A percentile compares a stretch with the other conserved stretches of the same genome.
Conservation (phyloP, 2,329 filamentous ascomycete genomes). For the Claviceps capensis region DNA sequence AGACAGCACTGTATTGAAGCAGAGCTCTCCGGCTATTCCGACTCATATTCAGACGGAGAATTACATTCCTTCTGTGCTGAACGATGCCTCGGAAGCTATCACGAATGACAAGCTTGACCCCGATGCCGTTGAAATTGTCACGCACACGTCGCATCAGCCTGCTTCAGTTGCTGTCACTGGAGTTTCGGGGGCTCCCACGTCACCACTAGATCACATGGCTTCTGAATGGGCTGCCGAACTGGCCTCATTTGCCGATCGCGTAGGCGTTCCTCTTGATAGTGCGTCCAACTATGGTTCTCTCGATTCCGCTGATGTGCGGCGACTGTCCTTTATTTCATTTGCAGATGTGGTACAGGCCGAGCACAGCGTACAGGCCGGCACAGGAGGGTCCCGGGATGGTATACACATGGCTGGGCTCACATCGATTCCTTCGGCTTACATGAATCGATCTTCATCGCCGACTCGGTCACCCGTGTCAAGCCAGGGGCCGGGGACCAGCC, state of each 20-base stretch:
- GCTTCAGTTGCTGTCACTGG: slow-evolving; percentile 55
- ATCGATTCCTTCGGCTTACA: slow-evolving; percentile 35
- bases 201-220: slow-evolving; percentile 27
- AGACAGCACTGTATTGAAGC: slow-evolving; percentile 52
- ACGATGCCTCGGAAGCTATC: slow-evolving; percentile 84
- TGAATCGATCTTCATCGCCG: slow-evolving; percentile 65
- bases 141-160: slow-evolving; percentile 70
- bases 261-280: slow-evolving; percentile 36
- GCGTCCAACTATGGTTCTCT: slow-evolving; percentile 65
- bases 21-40: slow-evolving; percentile 75
- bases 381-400: slow-evolving; percentile 48
- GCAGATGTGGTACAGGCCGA: slow-evolving; percentile 87
- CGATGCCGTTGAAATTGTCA: slow-evolving; percentile 86
- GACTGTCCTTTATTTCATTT: slow-evolving; percentile 91
- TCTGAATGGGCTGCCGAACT: slow-evolving; percentile 45
- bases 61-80: slow-evolving; percentile 79
- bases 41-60: slow-evolving; percentile 91
- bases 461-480: slow-evolving; percentile 68
- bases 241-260: slow-evolving; percentile 36
- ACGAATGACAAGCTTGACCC: slow-evolving; percentile 76
- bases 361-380: slow-evolving; percentile 45
- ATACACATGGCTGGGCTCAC: slow-evolving; percentile 56
- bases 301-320: slow-evolving; percentile 61
- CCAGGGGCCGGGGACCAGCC: slow-evolving; percentile 52
- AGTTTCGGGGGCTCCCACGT: slow-evolving; percentile 16